Evolutionary conservation across 2,329 filamentous ascomycete species (phyloP), one percentile per base, ranked within the genome.

Genomic region (Curvularia sp.): DNA sequence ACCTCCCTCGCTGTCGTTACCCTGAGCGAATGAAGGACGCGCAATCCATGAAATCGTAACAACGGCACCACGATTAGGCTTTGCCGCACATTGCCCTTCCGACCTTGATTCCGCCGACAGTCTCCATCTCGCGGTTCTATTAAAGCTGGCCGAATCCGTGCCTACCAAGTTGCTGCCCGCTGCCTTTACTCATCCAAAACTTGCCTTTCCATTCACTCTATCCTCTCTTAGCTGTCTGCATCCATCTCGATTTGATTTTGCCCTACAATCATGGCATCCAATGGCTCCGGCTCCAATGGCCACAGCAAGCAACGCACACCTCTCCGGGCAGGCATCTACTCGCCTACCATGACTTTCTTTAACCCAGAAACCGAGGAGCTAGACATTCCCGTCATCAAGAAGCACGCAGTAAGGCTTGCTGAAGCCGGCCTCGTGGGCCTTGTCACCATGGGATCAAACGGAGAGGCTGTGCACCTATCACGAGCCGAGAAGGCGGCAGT

Each of bases 271-370:
- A 69, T 66, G 63, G 65, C 68, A 58, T 55, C 69, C 47, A 76
- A 77, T 65, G 72, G 71, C 48, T 73, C 73, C 55, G 73, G 75
- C 62, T 33, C 64, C 30, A 76, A 80, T 72, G 78, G 73, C 67
- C 57, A 73, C 55, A 55, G 68, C 59, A 72, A 67, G 58, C 61
- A 78, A 60, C 78, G 77, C 59, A 84, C 81, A n/a, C 83, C 88
- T 63, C 85, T 96, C 55, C 89, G 90, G 44, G 89, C 89, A 71
- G 91, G 92, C 75, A 93, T 95, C 75, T 96, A 95, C 78, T 90
- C 90, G 60, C 92, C 92, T 26, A 94, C 90, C 60, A 92, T 95
- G 88, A 96, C 92, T 71, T 96, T 96, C 78, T 96, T 96, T 82
- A 83, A 94, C 78, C 84, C 89, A 6, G 85, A 89, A 64, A 95